Conservation (phyloP, 23 red algal species). For the Agarophyton chilense region DNA sequence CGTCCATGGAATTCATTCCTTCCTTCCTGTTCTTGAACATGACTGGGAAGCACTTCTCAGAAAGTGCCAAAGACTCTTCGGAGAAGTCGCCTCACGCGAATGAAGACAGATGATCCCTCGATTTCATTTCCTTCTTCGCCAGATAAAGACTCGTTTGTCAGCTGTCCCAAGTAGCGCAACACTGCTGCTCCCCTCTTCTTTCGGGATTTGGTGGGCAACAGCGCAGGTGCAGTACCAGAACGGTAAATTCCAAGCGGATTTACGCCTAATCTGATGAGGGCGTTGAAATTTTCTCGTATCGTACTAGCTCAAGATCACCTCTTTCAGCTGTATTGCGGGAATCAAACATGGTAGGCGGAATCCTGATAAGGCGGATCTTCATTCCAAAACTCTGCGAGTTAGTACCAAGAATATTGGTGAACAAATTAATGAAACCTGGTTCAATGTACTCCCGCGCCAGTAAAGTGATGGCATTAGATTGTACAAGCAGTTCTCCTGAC, state of each 20-base stretch:
- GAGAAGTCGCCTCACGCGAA: background rate
- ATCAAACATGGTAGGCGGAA: conserved; percentile 47
- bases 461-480: conserved; percentile 59
- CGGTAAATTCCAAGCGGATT: conserved; percentile 87
- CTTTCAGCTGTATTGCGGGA: background rate
- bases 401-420: conserved; percentile 63
- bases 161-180: background rate
- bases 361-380: conserved; percentile 63
- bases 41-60: conserved; percentile 9
- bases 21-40: conserved; percentile 5
- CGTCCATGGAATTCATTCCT: conserved; percentile 6
- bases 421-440: conserved; percentile 70
- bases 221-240: conserved; percentile 77
- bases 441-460: conserved; percentile 76
- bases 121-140: background rate
- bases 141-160: background rate
- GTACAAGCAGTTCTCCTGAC: conserved; percentile 80
- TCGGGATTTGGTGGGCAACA: conserved; percentile 38
- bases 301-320: background rate
- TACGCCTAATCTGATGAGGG: conserved; percentile 58
- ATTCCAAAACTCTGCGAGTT: conserved; percentile 4
- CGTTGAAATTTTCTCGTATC: conserved; percentile 60
- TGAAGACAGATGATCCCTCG: background rate
- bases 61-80: conserved; percentile 3
- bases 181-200: conserved; percentile 36